Percentiles rank a stretch among this genome's conserved stretches.
Evolutionary conservation across 1,139 yeast species (phyloP).

Genomic region (Hyphopichia pseudoburtonii): DNA sequence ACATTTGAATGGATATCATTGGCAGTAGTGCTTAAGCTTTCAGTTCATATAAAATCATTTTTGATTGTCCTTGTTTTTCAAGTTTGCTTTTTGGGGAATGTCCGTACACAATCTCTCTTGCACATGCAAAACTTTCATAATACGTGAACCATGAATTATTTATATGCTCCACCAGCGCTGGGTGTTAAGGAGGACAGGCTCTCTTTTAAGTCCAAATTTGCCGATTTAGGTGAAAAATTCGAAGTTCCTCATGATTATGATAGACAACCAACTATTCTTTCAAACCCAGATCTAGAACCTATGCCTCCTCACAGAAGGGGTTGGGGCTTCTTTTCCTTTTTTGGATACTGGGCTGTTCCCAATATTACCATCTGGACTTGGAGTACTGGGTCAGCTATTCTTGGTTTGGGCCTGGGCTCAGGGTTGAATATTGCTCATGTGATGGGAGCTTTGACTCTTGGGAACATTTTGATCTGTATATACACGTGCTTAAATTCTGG

Average conservation of each 20-base stretch:
- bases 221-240: too few relatives aligned
- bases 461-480: constrained; percentile 16
- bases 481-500: constrained; percentile 19
- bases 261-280: constrained; percentile 6
- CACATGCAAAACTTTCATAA: too few relatives aligned
- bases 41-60: too few relatives aligned
- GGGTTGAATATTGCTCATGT: constrained; percentile 16
- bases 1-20: too few relatives aligned
- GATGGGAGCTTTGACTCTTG: constrained; percentile 21
- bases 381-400: constrained; percentile 19
- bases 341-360: constrained; percentile 22
- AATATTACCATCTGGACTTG: constrained; percentile 22
- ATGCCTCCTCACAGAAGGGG: constrained; percentile 17
- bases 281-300: constrained; percentile 19
- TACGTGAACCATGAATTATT: too few relatives aligned
- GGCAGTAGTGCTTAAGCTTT: too few relatives aligned
- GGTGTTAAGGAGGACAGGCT: too few relatives aligned
- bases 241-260: constrained; percentile 9
- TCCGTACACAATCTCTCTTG: too few relatives aligned
- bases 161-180: too few relatives aligned
- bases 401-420: constrained; percentile 12
- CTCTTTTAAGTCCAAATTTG: too few relatives aligned
- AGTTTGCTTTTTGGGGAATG: too few relatives aligned
- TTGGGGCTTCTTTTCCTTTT: constrained; percentile 22
- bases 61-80: too few relatives aligned